A percentile compares a stretch with the other conserved stretches of the same genome.
Conservation (phyloP, 2,329 filamentous ascomycete genomes). For the Chaetomium olivaceum region DNA sequence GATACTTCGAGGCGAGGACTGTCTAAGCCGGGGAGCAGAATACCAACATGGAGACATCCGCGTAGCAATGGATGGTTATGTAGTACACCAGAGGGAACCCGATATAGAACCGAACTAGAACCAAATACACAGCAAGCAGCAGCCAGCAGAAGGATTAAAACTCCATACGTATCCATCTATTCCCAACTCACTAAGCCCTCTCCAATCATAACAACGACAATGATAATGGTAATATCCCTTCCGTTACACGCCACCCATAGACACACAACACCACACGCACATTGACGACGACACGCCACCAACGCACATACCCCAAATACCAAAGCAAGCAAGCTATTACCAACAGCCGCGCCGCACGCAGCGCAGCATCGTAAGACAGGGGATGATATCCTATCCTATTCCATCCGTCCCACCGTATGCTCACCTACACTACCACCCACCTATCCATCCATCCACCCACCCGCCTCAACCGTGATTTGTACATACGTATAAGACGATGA, state of each 20-base stretch:
- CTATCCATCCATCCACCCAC: neutral
- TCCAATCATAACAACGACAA: neutral
- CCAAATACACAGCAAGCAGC: too few relatives aligned
- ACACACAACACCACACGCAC: neutral
- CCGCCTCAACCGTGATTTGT: neutral
- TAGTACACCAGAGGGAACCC: neutral
- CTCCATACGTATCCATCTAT: neutral
- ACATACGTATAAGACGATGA: neutral
- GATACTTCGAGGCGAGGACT: neutral
- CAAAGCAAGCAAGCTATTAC: slow-evolving; percentile 1
- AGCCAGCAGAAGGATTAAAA: neutral
- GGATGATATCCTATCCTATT: neutral
- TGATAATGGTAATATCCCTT: neutral
- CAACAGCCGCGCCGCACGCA: neutral
- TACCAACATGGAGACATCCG: neutral
- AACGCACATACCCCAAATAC: neutral
- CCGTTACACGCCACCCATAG: neutral
- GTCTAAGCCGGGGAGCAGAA: too few relatives aligned
- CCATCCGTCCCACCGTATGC: neutral
- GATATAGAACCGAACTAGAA: neutral
- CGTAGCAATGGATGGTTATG: neutral
- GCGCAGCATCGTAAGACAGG: neutral
- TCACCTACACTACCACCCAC: neutral
- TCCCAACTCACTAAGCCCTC: neutral
- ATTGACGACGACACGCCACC: neutral